A percentile compares a stretch with the other conserved stretches of the same genome.
These are phyloP conservation scores for Thuja plicata DNA, from an alignment of 83 land plant species.

Conservation along the genomic window DNA sequence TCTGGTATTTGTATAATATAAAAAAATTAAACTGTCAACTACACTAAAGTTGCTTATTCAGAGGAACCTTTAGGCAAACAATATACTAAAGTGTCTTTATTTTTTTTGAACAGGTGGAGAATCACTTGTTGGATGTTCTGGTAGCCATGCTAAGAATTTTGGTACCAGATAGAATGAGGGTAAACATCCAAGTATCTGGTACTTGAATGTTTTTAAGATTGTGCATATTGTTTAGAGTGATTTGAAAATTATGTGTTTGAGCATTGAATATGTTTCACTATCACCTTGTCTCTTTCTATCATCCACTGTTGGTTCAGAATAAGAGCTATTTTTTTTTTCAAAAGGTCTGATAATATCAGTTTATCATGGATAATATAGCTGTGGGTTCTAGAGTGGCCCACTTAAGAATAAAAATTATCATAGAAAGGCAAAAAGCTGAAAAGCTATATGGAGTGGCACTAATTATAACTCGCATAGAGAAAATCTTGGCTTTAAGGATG, in stretches of 20 bases:
- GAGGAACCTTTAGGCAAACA: not conserved
- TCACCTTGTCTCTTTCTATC: not conserved
- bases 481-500: too few species aligned
- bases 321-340: not conserved
- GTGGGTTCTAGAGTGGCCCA: too few species aligned
- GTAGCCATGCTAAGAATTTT: slow-evolving; percentile 39
- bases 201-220: not conserved
- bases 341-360: not conserved
- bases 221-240: not conserved
- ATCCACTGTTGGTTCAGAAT: not conserved
- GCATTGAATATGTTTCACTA: not conserved
- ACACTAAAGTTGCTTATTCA: not conserved
- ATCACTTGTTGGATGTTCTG: slow-evolving; percentile 64
- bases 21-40: not conserved
- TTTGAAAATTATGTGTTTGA: not conserved
- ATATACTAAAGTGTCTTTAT: not conserved
- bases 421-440: too few species aligned
- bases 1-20: not conserved
- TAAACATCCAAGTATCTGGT: slow-evolving; percentile 21
- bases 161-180: slow-evolving; percentile 46
- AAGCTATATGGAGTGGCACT: too few species aligned
- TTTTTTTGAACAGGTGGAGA: slow-evolving; percentile 48
- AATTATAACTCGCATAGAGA: too few species aligned
- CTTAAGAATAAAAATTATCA: too few species aligned
- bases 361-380: too few species aligned